Evolutionary conservation across 495 filamentous ascomycete species (phyloP).

Genomic region (Trichoderma orchidacearum): DNA sequence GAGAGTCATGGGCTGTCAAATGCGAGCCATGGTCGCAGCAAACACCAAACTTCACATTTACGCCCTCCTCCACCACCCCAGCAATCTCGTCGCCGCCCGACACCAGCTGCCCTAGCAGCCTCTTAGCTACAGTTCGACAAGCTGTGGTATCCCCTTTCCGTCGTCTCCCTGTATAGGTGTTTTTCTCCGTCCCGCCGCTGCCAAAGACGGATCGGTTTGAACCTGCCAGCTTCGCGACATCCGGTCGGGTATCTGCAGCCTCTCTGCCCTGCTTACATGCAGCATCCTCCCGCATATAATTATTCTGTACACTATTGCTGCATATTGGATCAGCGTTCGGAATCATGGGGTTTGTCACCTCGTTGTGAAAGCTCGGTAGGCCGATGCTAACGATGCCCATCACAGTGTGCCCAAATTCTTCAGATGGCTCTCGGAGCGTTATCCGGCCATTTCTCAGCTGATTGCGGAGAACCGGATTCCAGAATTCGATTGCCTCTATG

Average conservation of each 20-base stretch:
- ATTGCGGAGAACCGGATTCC: slow-evolving; percentile 99
- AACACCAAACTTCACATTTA: background rate
- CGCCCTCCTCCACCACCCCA: background rate
- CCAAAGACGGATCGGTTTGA: background rate
- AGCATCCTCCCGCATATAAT: background rate
- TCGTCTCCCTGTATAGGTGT: background rate
- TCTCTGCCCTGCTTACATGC: background rate
- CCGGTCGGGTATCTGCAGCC: background rate
- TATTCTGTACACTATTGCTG: background rate
- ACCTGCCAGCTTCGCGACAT: background rate
- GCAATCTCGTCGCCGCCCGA: background rate
- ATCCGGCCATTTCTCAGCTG: slow-evolving; percentile 95
- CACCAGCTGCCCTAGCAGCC: background rate
- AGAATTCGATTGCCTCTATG: slow-evolving; percentile 95
- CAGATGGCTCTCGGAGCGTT: slow-evolving; percentile 95
- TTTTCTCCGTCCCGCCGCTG: background rate
- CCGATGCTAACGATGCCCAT: slow-evolving; percentile 7
- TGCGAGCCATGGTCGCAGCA: background rate
- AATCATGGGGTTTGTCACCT: slow-evolving; percentile 4
- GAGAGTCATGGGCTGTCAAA: background rate
- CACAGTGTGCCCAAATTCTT: slow-evolving; percentile 92
- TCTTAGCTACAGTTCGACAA: background rate
- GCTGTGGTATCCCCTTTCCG: background rate
- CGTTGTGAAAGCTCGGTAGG: background rate
- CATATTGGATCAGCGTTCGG: background rate